Evolutionary conservation across 495 filamentous ascomycete genomes (phyloP).

Genomic region (Lophiostoma macrostomum): DNA sequence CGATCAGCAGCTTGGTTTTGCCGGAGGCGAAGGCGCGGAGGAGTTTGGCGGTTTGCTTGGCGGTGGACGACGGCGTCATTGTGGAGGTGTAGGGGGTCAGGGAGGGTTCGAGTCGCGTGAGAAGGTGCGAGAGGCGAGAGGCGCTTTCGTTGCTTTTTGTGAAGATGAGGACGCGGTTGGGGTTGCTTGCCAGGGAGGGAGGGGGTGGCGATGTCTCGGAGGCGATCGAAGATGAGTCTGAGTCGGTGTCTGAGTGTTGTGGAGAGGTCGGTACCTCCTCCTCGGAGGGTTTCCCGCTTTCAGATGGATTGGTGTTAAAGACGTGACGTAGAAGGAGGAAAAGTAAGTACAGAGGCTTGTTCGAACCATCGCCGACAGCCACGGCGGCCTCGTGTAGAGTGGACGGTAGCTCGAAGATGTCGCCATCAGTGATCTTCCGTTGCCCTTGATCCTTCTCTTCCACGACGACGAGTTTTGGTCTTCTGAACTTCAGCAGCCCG

Average conservation of each 20-base stretch:
- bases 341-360: constrained; percentile 82
- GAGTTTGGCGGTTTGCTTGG: constrained; percentile 59
- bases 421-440: constrained; percentile 29
- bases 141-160: constrained; percentile 84
- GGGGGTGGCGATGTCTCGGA: neutral
- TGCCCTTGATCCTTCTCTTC: constrained; percentile 47
- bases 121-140: constrained; percentile 71
- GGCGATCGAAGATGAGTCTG: constrained; percentile 24
- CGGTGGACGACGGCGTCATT: constrained; percentile 70
- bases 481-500: constrained; percentile 64
- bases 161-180: constrained; percentile 67
- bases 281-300: too few relatives aligned
- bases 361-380: constrained; percentile 66
- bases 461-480: constrained; percentile 74
- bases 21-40: constrained; percentile 61
- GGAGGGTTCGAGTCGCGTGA: constrained; percentile 63
- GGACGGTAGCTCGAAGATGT: constrained; percentile 59
- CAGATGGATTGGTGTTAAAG: too few relatives aligned
- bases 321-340: constrained; percentile 49
- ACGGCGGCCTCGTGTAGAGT: constrained; percentile 70
- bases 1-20: constrained; percentile 71
- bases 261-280: too few relatives aligned
- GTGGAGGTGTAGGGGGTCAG: constrained; percentile 59
- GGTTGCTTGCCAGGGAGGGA: neutral
- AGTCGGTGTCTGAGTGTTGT: constrained; percentile 17